These are phyloP conservation scores for Trichoderma simmonsii DNA, from an alignment of 2,329 filamentous ascomycete species.

Conservation along the genomic window DNA sequence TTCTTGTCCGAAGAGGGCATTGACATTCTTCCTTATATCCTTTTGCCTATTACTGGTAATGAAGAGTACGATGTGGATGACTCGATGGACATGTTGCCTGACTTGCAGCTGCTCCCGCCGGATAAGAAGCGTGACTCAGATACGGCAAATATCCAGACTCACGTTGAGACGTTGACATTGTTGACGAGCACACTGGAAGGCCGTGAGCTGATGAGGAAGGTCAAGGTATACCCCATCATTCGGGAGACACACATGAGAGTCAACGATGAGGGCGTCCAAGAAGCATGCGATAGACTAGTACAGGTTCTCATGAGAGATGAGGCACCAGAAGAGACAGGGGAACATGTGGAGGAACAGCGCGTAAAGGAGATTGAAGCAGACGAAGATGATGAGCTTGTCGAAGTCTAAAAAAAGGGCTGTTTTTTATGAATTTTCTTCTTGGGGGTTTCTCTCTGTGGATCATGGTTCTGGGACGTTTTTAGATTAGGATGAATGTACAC, in stretches of 20 bases:
- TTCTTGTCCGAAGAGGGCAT: slow-evolving; percentile 71
- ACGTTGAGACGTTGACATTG: slow-evolving; percentile 83
- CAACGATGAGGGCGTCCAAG: slow-evolving; percentile 73
- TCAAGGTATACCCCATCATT: slow-evolving; percentile 86
- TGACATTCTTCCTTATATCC: slow-evolving; percentile 81
- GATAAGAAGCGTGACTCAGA: slow-evolving; percentile 86
- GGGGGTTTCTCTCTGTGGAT: background rate
- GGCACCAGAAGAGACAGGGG: slow-evolving; percentile 44
- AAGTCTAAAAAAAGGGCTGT: slow-evolving; percentile 42
- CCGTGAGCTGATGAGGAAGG: slow-evolving; percentile 67
- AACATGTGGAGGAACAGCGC: slow-evolving; percentile 42
- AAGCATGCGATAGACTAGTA: slow-evolving; percentile 84
- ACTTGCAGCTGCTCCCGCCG: slow-evolving; percentile 82
- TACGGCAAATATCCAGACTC: slow-evolving; percentile 72
- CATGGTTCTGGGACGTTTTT: background rate
- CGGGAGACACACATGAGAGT: slow-evolving; percentile 79
- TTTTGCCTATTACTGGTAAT: slow-evolving; percentile 81
- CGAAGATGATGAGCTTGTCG: slow-evolving; percentile 54
- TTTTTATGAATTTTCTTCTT: background rate
- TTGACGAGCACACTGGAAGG: slow-evolving; percentile 75
- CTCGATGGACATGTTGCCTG: slow-evolving; percentile 78
- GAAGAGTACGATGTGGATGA: slow-evolving; percentile 91
- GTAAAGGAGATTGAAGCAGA: slow-evolving; percentile 46
- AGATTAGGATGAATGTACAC: background rate
- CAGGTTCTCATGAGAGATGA: slow-evolving; percentile 85